phyloP scores from a whole-genome alignment of 805 yeast species.

The Cyberlindnera euphorbiiphila region DNA sequence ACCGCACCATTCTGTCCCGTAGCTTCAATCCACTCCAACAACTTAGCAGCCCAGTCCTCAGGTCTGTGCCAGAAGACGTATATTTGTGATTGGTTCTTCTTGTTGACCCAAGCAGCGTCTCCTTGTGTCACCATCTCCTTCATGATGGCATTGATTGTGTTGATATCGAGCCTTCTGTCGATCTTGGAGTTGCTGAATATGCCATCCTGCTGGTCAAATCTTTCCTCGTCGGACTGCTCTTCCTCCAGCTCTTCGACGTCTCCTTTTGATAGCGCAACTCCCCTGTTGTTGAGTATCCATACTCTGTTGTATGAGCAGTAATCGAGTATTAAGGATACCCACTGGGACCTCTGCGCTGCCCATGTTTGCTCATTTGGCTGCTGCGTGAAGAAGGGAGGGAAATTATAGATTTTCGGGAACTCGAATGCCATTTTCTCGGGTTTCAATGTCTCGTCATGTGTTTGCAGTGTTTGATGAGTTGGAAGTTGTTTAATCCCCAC shows the following conservation, averaged over 20 bases:
- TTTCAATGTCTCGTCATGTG: not conserved
- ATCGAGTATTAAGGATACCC: conserved; percentile 63
- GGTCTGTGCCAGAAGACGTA: conserved; percentile 65
- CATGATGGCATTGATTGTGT: conserved; percentile 54
- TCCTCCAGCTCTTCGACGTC: conserved; percentile 23
- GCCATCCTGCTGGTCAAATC: conserved; percentile 4
- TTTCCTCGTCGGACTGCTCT: conserved; percentile 4
- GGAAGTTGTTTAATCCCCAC: no score
- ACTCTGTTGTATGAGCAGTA: conserved; percentile 55
- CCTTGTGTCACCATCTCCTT: conserved; percentile 50
- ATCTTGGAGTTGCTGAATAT: conserved; percentile 51
- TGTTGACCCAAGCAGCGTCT: conserved; percentile 52
- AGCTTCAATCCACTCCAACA: conserved; percentile 67
- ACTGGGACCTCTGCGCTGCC: conserved; percentile 70
- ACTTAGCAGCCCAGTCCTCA: conserved; percentile 59
- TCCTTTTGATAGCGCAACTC: conserved; percentile 24
- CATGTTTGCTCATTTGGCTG: conserved; percentile 83
- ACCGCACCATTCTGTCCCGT: conserved; percentile 78
- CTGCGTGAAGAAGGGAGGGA: conserved; percentile 89
- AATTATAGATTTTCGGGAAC: conserved; percentile 34
- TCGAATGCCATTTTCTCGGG: conserved; percentile 9
- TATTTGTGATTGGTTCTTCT: conserved; percentile 34
- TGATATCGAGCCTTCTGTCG: conserved; percentile 49
- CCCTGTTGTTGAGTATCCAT: conserved; percentile 47
- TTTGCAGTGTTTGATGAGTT: no score